phyloP scores from a whole-genome alignment of 331 rosid genomes.

The Cydonia oblonga region DNA sequence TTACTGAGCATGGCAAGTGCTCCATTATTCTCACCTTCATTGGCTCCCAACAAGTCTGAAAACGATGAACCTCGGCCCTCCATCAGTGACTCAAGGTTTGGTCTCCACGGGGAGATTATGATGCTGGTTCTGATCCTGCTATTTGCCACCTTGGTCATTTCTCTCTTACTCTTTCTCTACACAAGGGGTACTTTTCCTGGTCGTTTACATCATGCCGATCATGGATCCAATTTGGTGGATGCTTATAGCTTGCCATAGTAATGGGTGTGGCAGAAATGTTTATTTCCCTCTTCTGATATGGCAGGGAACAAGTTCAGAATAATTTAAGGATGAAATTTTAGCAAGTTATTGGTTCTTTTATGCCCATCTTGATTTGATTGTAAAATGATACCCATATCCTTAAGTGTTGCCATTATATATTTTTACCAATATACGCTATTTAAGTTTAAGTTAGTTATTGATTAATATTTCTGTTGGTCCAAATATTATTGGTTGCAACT shows the following conservation, averaged over 20 bases:
- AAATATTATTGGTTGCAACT: too few species aligned
- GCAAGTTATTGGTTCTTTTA: neutral
- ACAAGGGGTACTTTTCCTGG: neutral
- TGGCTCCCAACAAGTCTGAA: neutral
- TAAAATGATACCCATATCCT: too few species aligned
- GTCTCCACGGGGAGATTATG: conserved; percentile 30
- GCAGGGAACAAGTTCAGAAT: neutral
- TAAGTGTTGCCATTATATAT: too few species aligned
- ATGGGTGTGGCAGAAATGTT: neutral
- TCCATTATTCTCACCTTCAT: neutral
- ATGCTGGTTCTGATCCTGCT: conserved; percentile 22
- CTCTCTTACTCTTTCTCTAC: conserved; percentile 4
- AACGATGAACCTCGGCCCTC: neutral
- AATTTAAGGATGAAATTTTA: neutral
- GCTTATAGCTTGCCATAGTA: neutral
- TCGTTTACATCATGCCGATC: neutral
- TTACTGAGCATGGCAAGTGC: neutral
- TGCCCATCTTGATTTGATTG: too few species aligned
- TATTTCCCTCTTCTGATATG: neutral
- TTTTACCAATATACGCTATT: too few species aligned
- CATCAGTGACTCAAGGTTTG: conserved; percentile 21
- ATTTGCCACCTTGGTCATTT: conserved; percentile 12
- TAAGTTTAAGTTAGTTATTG: too few species aligned
- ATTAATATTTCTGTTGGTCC: too few species aligned
- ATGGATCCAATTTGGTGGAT: neutral